These are phyloP conservation scores for Neopestalotiopsis rosae DNA, from an alignment of 2,329 filamentous ascomycete genomes.

Conservation along the genomic window DNA sequence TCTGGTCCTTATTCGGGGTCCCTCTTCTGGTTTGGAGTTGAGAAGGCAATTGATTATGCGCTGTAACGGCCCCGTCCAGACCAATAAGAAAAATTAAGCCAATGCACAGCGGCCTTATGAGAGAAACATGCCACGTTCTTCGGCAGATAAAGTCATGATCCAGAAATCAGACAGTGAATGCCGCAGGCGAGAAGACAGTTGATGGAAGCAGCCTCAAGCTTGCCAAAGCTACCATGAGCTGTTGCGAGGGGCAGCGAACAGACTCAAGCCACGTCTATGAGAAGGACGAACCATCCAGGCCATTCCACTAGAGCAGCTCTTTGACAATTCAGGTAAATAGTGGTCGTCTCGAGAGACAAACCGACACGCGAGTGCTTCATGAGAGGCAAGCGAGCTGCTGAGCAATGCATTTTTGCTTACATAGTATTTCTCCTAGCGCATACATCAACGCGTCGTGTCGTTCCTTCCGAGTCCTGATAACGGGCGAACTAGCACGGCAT, in stretches of 20 bases:
- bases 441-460: too few relatives aligned
- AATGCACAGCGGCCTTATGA: neutral
- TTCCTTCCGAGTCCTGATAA: too few relatives aligned
- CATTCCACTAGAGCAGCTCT: too few relatives aligned
- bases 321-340: too few relatives aligned
- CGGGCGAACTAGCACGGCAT: too few relatives aligned
- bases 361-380: too few relatives aligned
- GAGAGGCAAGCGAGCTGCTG: too few relatives aligned
- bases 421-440: too few relatives aligned
- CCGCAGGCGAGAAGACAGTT: neutral
- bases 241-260: neutral
- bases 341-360: too few relatives aligned
- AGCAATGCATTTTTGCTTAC: too few relatives aligned
- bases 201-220: neutral
- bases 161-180: neutral
- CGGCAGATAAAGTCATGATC: neutral
- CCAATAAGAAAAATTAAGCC: neutral
- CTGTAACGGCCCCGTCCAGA: neutral
- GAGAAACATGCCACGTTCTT: neutral
- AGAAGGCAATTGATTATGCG: neutral
- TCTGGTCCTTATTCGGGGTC: neutral
- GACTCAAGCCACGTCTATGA: neutral
- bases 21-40: neutral
- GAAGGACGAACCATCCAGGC: too few relatives aligned
- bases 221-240: neutral